A percentile compares a stretch with the other conserved stretches of the same genome.
Evolutionary conservation across 306 rosid species (phyloP).

Genomic region (Vigna trinervia): DNA sequence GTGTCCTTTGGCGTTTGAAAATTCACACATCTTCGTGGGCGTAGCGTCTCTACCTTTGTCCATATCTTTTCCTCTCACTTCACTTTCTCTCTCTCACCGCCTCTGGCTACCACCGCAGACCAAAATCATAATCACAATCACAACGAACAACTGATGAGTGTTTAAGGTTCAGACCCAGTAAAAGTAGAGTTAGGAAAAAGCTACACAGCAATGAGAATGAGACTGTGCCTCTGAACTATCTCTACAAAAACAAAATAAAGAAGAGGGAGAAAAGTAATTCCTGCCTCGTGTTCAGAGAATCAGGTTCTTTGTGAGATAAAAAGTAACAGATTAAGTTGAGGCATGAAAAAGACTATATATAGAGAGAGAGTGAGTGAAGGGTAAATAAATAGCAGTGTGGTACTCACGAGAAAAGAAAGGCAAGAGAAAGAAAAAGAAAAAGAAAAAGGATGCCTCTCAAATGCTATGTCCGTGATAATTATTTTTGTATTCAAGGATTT

Average conservation of each 20-base stretch:
- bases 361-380: not conserved
- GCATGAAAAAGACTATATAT: not conserved
- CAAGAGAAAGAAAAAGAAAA: slow-evolving; percentile 29
- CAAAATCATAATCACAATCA: not conserved
- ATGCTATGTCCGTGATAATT: slow-evolving; percentile 43
- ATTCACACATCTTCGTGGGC: slow-evolving; percentile 46
- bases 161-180: not conserved
- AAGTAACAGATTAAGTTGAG: slow-evolving; percentile 28
- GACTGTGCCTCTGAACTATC: slow-evolving; percentile 2
- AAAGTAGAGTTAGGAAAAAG: slow-evolving; percentile 6
- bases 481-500: not conserved
- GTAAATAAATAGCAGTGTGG: not conserved
- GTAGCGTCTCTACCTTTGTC: slow-evolving; percentile 53
- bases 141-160: not conserved
- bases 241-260: not conserved
- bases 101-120: not conserved
- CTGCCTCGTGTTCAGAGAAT: slow-evolving; percentile 59
- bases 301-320: slow-evolving; percentile 61
- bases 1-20: slow-evolving; percentile 44
- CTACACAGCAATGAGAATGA: slow-evolving; percentile 38
- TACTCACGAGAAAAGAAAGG: slow-evolving; percentile 44
- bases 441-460: slow-evolving; percentile 36
- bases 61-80: slow-evolving; percentile 34
- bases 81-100: not conserved
- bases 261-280: slow-evolving; percentile 42